Base-by-base conservation (phyloP, 257 asterid genomes). In the Gynochthodes officinalis region DNA sequence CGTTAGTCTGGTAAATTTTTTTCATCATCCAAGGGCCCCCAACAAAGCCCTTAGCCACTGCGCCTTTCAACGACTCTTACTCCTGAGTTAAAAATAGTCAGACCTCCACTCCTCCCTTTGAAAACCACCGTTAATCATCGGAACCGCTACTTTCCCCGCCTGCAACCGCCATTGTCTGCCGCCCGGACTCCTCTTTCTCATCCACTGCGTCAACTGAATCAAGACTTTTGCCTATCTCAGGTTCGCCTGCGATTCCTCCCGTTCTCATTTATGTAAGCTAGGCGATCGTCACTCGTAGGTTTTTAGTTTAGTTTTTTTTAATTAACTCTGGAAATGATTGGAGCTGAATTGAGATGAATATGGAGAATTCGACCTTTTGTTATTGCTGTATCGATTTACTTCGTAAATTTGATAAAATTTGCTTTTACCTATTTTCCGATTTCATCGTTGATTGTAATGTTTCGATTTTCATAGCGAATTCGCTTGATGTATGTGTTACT, bases 61-160 rank as follows among this genome's bases (percentile, higher is more conserved):
- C 48, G 66, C 44, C 43, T 60, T 63, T 63, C 68, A 63, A 37
- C 35, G 68, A 63, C 68, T 63, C 28, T 63, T 48, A 62, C 49
- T 32, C 68, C 37, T 37, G 49, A 63, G 68, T 63, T 63, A 63
- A 63, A 35, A 42, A 63, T 63, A 63, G 68, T 63, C 68, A 8
- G 57, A 50, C 23, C 66, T 18, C 28, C 55, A 52, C 30, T 16
- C 23, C 49, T 19, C 14, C 61, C 62, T 19, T 35, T 14, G 49
- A 37, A 63, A 63, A 52, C 62, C 73, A 32, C 72, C 72, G 44
- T 49, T 68, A 21, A 19, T 50, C 30, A 68, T 68, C 73, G 73
- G 73, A 50, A 50, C 62, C 62, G 28, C n/a, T 23, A 12, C 72
- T 33, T 67, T 67, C 72, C 40, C 60, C 12, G 44, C 33, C n/a